Conservation (phyloP, 164 flowering plant species). For the Magnolia sinica region DNA sequence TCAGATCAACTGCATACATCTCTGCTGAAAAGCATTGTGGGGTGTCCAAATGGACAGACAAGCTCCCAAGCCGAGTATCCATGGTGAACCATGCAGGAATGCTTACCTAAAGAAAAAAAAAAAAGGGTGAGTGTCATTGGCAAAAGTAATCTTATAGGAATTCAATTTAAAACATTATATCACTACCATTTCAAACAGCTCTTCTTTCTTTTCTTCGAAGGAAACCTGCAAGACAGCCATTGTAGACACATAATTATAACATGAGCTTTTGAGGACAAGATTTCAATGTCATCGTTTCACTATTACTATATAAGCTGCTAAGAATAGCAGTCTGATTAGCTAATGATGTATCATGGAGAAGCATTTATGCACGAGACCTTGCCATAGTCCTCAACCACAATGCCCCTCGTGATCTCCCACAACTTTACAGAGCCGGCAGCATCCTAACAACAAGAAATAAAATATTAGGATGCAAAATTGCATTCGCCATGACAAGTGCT, state of each 20-base stretch:
- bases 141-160: neutral
- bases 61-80: conserved; percentile 90
- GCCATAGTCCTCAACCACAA: conserved; percentile 88
- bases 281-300: neutral
- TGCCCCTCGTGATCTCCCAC: conserved; percentile 93
- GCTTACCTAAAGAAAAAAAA: conserved; percentile 60
- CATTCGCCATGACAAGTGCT: neutral
- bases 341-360: conserved; percentile 1
- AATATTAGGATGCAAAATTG: conserved; percentile 1
- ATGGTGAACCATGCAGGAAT: conserved; percentile 96
- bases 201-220: conserved; percentile 92
- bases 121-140: neutral
- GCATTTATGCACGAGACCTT: conserved; percentile 41
- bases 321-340: neutral
- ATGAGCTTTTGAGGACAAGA: neutral
- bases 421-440: conserved; percentile 81
- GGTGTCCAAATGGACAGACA: conserved; percentile 91
- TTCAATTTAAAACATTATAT: neutral
- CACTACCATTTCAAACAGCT: conserved; percentile 89
- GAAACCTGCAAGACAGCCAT: conserved; percentile 50
- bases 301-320: neutral
- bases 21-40: conserved; percentile 99
- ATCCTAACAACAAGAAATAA: conserved; percentile 45
- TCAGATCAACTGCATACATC: conserved; percentile 92
- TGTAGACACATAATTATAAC: neutral